phyloP scores from a whole-genome alignment of 768 basidiomycete species.

The Collybiopsis luxurians region DNA sequence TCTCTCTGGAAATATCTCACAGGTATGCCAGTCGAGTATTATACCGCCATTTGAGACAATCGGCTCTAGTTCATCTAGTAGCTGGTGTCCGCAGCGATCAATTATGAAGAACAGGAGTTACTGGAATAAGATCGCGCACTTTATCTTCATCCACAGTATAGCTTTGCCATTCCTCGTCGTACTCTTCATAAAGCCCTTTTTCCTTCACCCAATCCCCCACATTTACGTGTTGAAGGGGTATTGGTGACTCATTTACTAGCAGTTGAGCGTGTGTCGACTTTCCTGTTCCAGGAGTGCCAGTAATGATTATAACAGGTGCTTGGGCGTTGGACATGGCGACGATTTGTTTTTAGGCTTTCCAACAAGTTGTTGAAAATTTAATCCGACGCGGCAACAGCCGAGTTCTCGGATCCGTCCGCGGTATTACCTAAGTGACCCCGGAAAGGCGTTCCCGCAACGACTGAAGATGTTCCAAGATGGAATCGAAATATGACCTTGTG shows the following conservation, averaged over 20 bases:
- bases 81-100: slow-evolving; percentile 37
- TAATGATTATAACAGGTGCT: slow-evolving; percentile 74
- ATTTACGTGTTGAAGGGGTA: slow-evolving; percentile 80
- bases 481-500: too few species aligned
- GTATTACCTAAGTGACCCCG: too few species aligned
- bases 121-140: slow-evolving; percentile 41
- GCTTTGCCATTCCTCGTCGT: slow-evolving; percentile 92
- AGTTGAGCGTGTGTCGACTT: slow-evolving; percentile 92
- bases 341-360: not conserved
- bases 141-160: slow-evolving; percentile 96
- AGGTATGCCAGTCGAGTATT: slow-evolving; percentile 94
- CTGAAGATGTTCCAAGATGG: not conserved
- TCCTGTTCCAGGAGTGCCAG: slow-evolving; percentile 93
- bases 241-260: slow-evolving; percentile 68
- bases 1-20: slow-evolving; percentile 91
- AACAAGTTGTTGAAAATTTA: too few species aligned
- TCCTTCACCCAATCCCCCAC: slow-evolving; percentile 90
- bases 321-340: slow-evolving; percentile 1
- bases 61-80: slow-evolving; percentile 86
- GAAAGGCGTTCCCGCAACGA: not conserved
- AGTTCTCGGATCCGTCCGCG: too few species aligned
- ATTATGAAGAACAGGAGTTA: not conserved
- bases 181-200: slow-evolving; percentile 75
- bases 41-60: slow-evolving; percentile 67
- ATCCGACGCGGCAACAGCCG: too few species aligned